Evolutionary conservation across 1,284 basidiomycete genomes (phyloP).

Genomic region (Kwoniella shivajii): DNA sequence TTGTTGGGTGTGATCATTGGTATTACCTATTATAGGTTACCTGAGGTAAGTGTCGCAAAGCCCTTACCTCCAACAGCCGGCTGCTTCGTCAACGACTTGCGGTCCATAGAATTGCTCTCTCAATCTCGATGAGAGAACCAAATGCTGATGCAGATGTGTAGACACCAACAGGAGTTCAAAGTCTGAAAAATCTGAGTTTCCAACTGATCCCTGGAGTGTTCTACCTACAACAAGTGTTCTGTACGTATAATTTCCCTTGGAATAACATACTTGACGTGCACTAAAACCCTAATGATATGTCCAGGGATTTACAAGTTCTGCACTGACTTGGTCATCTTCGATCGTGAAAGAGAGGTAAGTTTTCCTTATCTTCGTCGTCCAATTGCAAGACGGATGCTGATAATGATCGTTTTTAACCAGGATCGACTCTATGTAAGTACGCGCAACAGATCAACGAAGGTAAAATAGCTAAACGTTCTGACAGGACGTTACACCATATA

Average conservation of each 20-base stretch:
- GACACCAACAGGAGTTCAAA: conserved; percentile 55
- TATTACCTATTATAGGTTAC: conserved; percentile 31
- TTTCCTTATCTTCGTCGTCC: background rate
- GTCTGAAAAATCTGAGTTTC: conserved; percentile 52
- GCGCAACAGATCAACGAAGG: background rate
- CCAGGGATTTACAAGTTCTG: conserved; percentile 51
- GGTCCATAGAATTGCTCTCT: background rate
- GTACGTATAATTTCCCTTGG: conserved; percentile 18
- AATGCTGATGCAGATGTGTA: conserved; percentile 15
- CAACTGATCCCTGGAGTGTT: conserved; percentile 51
- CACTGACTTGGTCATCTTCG: conserved; percentile 57
- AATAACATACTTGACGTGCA: background rate
- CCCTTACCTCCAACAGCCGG: no score
- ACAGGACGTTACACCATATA: conserved; percentile 53
- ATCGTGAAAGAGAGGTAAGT: conserved; percentile 56
- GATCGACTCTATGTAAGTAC: conserved; percentile 52
- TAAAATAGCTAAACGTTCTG: background rate
- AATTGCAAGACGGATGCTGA: background rate
- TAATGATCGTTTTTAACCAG: conserved; percentile 1
- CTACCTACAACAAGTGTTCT: conserved; percentile 51
- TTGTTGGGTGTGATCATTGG: conserved; percentile 45
- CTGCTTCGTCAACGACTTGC: background rate
- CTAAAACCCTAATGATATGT: background rate
- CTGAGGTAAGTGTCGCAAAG: conserved; percentile 29
- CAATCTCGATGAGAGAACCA: background rate